These are phyloP conservation scores for Rhipidocladum racemiflorum DNA, from an alignment of 176 grass and related monocot species.

Conservation along the genomic window DNA sequence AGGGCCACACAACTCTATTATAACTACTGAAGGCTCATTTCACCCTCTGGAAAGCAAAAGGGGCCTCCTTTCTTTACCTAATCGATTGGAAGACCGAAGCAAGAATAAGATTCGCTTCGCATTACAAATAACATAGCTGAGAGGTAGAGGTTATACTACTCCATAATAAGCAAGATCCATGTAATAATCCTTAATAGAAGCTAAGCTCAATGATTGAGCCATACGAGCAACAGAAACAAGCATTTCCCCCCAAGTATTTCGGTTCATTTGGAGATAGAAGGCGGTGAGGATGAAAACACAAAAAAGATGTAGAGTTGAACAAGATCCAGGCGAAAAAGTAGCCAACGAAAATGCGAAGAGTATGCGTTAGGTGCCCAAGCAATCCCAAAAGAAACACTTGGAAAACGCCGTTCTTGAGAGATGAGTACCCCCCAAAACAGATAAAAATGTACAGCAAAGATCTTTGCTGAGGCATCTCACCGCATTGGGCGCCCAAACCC, in stretches of 20 bases:
- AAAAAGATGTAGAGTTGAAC: background rate
- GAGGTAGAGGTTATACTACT: background rate
- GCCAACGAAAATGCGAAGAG: background rate
- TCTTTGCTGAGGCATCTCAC: background rate
- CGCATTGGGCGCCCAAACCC: background rate
- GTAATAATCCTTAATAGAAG: background rate
- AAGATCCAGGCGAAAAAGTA: background rate
- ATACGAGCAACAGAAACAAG: background rate
- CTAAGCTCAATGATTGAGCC: background rate
- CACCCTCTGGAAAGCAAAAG: slow-evolving; percentile 25
- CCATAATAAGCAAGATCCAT: background rate
- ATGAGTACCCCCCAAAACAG: background rate
- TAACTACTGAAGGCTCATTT: background rate
- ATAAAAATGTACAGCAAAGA: background rate
- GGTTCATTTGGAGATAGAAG: background rate
- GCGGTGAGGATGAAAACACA: background rate
- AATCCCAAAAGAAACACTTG: background rate
- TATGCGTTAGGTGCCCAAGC: background rate
- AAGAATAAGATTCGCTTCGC: slow-evolving; percentile 32
- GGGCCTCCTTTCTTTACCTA: background rate
- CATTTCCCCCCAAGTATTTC: background rate
- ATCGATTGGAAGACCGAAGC: background rate
- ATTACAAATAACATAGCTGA: background rate
- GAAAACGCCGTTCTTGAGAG: background rate
- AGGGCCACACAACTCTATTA: slow-evolving; percentile 14